Base-by-base conservation (phyloP, 2,329 filamentous ascomycete genomes). In the Keithomyces neogunnii region DNA sequence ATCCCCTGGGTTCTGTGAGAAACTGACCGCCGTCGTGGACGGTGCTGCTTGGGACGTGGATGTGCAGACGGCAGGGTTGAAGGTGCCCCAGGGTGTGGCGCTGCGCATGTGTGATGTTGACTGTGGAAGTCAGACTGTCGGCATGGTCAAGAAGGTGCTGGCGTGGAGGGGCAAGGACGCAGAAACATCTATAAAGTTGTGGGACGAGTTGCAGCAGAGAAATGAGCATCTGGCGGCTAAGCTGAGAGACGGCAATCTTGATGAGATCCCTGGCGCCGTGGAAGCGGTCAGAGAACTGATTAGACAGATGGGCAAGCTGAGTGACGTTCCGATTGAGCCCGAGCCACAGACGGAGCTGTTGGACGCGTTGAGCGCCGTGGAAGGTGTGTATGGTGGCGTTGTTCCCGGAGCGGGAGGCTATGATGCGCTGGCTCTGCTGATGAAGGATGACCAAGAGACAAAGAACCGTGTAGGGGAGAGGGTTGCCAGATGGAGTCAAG, bases 81-180 rank as follows among this genome's bases (percentile, higher is more conserved):
- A 75, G 54, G 75, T 97, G 53, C 91, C 92, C 0, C 61, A 67
- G 1, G 89, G 88, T 1, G 72, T 95, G 58, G 80, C 86, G 29
- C 75, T 97, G 58, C 81, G 95, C 54, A 93, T 99, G 85, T 96
- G 90, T 63, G 93, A 99, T 64, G 93, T 99, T 5, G 89, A 95
- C 65, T 96, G 91, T 64, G 93, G 93, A 33, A 92, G 86, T 47
- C 82, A 95, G 72, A 97, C 92, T 6, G 91, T 95, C 0, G 81
- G 89, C 11, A 97, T 99, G 93, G 93, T 96, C 38, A 95, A 92
- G 72, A 81, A 88, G 64, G 88, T 99, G 11, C 76, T 97, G 3
- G 78, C 80, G 33, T 99, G 93, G 93, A 77, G 87, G 48, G 79
- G 80, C 47, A 69, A 77, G 46, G 81, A 89, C 26, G 70, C 75